Conservation (phyloP, 2,329 filamentous ascomycete genomes). For the Cladosporium sp. region DNA sequence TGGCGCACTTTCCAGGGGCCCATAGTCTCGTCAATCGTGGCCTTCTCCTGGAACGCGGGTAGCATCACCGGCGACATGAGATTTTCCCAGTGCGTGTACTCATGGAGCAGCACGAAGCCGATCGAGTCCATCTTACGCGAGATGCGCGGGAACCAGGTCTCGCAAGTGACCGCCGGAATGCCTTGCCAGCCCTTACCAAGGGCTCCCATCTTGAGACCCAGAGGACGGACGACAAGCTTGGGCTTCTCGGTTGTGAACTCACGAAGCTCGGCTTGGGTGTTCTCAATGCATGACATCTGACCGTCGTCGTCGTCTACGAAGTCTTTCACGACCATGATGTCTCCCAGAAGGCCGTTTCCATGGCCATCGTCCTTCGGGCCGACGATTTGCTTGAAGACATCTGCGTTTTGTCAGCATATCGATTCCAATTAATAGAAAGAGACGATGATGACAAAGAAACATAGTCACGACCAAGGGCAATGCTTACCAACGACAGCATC, state of each 20-base stretch:
- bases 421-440: not conserved
- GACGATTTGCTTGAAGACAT: not conserved
- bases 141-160: not conserved
- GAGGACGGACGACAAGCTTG: not conserved
- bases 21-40: not conserved
- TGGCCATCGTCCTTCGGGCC: not conserved
- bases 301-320: not conserved
- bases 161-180: not conserved
- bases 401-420: not conserved
- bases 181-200: not conserved
- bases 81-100: not conserved
- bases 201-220: not conserved
- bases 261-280: not conserved
- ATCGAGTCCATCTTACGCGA: not conserved
- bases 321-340: not conserved
- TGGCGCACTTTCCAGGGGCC: not conserved
- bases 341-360: not conserved
- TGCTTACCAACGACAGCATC: not conserved
- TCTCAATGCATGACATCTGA: not conserved
- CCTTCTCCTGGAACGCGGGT: not conserved
- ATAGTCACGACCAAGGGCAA: not conserved
- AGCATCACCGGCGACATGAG: not conserved
- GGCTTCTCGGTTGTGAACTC: not conserved
- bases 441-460: not conserved
- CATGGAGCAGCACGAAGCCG: not conserved